Conservation (phyloP, 371 early-diverging fungal genomes). For the Mucor mucedo region DNA sequence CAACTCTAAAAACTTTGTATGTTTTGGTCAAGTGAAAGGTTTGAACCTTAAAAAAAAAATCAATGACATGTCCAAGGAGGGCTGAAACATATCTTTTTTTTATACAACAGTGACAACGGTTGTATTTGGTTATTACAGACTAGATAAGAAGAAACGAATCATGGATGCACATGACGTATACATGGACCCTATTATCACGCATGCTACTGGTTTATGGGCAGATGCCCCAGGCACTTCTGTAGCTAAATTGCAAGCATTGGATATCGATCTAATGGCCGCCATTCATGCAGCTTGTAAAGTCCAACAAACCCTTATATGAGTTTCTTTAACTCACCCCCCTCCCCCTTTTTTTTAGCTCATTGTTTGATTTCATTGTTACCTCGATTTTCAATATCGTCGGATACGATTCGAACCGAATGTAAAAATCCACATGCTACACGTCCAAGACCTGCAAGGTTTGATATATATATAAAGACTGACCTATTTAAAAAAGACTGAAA, state of each 20-base stretch:
- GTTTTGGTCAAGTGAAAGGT: constrained; percentile 46
- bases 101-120: constrained; percentile 45
- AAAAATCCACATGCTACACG: constrained; percentile 54
- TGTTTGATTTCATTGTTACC: constrained; percentile 45
- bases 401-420: constrained; percentile 49
- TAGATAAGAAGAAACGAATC: constrained; percentile 48
- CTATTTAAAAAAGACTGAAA: background rate
- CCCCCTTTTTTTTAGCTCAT: constrained; percentile 33
- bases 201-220: constrained; percentile 49
- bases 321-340: background rate
- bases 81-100: constrained; percentile 27
- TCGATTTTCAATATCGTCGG: constrained; percentile 27
- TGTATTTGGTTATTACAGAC: constrained; percentile 64
- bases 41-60: constrained; percentile 53
- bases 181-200: constrained; percentile 54
- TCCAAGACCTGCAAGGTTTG: constrained; percentile 35
- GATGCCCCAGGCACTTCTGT: constrained; percentile 40
- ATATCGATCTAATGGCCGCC: constrained; percentile 50
- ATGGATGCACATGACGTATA: constrained; percentile 51
- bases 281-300: constrained; percentile 50
- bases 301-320: background rate
- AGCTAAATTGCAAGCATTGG: constrained; percentile 19
- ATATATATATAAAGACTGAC: constrained; percentile 1
- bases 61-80: constrained; percentile 60
- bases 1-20: constrained; percentile 25